Evolutionary conservation across 148 eudicot genomes (phyloP), one percentile per base, ranked within the genome.

Genomic region (Spergularia marina): DNA sequence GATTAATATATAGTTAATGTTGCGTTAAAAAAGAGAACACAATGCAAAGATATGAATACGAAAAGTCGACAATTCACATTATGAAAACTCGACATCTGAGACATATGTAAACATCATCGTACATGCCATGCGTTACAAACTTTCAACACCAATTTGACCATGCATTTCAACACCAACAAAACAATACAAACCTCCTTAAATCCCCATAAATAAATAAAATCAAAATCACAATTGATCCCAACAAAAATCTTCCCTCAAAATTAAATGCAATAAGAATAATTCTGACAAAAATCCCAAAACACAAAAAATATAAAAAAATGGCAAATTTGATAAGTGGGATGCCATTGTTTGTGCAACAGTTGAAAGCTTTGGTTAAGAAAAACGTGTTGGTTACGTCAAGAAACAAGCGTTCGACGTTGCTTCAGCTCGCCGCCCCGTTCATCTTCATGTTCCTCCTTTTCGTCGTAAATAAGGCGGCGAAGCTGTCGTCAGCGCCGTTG

Each of bases 391-490:
- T 83, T 1, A 61, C 84, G 25, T 56, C 51, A 59, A 47, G 86
- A 16, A 65, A 70, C 74, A 81, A 77, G 59, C 73, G 68, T 40
- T 41, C 84, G 1, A 77, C 82, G 15, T 36, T 61, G 4, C 70
- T 79, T 2, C 77, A 72, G n/a, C n/a, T 83, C 11, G 2, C 77
- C 15, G 77, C 81, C 5, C 80, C 84, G 6, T 74, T 83, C 34
- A 63, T 78, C 20, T 73, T 77, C 72, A 17, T 83, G 25, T 79
- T 83, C 44, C 16, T 80, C 57, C 71, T 80, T 4, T 81, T 77
- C 75, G 74, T 68, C 70, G 74, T 80, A 39, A 3, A 36, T 16
- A 77, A 71, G 17, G 53, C 81, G 36, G 18, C 15, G 7, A 66
- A 65, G n/a, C 7, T 30, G 12, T 55, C 83, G 10, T 8, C 63